Evolutionary conservation across 106 monocot genomes (phyloP).

Genomic region (Posidonia australis): DNA sequence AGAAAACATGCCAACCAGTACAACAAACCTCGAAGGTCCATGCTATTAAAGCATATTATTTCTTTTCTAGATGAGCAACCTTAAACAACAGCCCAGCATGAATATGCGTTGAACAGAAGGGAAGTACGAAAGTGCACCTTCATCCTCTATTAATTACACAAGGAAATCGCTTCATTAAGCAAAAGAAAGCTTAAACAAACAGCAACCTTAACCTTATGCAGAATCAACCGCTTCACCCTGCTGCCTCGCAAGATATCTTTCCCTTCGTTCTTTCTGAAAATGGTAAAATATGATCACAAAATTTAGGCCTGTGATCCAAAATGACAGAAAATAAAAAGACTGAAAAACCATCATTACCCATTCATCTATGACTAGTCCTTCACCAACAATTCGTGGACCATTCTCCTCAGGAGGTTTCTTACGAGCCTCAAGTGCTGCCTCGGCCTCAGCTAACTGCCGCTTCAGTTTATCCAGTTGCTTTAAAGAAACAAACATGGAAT

Average conservation of each 20-base stretch:
- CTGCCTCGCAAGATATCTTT: constrained; percentile 76
- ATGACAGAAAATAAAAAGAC: not conserved
- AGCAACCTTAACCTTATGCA: constrained; percentile 28
- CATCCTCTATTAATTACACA: not conserved
- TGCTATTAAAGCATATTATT: not conserved
- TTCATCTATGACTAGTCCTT: constrained; percentile 94
- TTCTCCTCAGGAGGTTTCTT: constrained; percentile 79
- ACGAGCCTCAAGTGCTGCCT: constrained; percentile 54
- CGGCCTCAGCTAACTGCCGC: constrained; percentile 64
- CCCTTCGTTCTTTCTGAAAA: constrained; percentile 79
- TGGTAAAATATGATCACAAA: not conserved
- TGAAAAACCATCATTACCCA: constrained; percentile 42
- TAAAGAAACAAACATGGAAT: constrained; percentile 1
- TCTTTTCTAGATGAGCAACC: not conserved
- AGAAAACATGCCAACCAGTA: not conserved
- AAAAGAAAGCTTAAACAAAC: constrained; percentile 4
- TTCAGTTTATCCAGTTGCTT: constrained; percentile 91
- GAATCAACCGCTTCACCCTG: constrained; percentile 79
- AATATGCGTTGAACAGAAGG: not conserved
- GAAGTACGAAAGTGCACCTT: not conserved
- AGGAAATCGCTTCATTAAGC: not conserved
- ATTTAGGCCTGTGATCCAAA: not conserved
- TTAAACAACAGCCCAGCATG: not conserved
- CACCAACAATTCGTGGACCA: constrained; percentile 55
- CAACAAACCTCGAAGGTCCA: not conserved